phyloP scores from a whole-genome alignment of 257 asterid genomes.

The Solanum pinnatisectum region DNA sequence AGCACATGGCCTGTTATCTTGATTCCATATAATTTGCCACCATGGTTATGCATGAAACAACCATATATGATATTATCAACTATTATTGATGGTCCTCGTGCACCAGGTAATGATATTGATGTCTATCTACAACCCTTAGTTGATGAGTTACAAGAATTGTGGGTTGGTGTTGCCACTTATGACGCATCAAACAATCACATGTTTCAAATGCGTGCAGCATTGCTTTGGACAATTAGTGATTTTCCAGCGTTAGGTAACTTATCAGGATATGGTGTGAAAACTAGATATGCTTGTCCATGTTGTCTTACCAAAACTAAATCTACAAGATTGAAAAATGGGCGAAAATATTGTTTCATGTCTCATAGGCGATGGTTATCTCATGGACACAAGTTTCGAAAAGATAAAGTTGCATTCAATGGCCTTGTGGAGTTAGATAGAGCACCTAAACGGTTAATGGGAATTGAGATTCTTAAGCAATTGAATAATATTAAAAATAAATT shows the following conservation, averaged over 20 bases:
- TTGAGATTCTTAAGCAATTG: not conserved
- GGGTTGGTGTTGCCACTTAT: not conserved
- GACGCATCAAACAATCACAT: not conserved
- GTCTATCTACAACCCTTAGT: not conserved
- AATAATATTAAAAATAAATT: not conserved
- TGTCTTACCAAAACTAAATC: not conserved
- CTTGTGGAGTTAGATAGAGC: not conserved
- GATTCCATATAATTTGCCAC: too few relatives aligned
- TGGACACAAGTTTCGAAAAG: not conserved
- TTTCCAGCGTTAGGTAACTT: not conserved
- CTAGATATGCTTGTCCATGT: not conserved
- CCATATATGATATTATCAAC: not conserved
- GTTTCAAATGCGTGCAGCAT: not conserved
- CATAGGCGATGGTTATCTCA: not conserved
- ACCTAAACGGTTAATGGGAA: not conserved
- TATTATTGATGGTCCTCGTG: not conserved
- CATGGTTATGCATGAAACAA: too few relatives aligned
- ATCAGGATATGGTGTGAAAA: not conserved
- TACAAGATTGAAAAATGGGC: not conserved
- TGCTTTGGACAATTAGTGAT: not conserved
- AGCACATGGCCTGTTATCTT: too few relatives aligned
- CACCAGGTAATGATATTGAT: not conserved
- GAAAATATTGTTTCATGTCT: not conserved
- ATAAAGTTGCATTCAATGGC: not conserved
- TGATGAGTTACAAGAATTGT: not conserved